Base-by-base conservation (phyloP, 2,329 filamentous ascomycete species). In the Diaporthe citrichinensis region DNA sequence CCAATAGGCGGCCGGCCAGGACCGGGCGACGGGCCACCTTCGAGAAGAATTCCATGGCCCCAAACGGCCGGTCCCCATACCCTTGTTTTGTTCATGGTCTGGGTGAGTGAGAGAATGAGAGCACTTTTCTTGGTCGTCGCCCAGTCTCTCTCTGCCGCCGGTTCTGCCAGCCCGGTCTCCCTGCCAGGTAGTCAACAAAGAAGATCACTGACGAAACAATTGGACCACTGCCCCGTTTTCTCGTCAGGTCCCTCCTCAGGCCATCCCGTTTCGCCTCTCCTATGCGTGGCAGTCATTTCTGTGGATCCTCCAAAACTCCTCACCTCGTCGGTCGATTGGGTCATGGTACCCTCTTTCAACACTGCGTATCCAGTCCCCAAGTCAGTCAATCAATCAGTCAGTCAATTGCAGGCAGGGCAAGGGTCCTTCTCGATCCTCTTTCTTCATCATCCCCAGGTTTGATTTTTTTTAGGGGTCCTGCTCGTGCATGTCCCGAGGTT, bases 21-120 rank as follows among this genome's bases (percentile, higher is more conserved):
- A 46, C 23, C 25, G 62, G 44, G 62, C 23, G 31, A 51, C 36
- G 44, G 71, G 34, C n/a, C 53, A 34, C 57, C 57, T 72, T 72
- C 71, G 41, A 72, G 71, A 72, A 72, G 71, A 72, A 72, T 72
- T 72, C 71, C 71, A 72, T 72, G 57, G 71, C 51, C 51, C 71
- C 36, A 62, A 62, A 41, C 71, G 25, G 44, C 62, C 62, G 62
- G 55, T 53, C 12, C 58, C 57, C 55, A 61, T 49, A 39, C 46
- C 28, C 46, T 39, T 59, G 31, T 41, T 53, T n/a, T 57, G 49
- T 23, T 25, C n/a, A 12, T 36, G 25, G 53, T 31, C 68, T 46
- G 51, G 10, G 51, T 23, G n/a, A 36, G 34, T 41, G 36, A 41
- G 28, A 7, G 23, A 10, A 8, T 14, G 14, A 28, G 4, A 57